Conservation (phyloP, 257 asterid species). For the Galeopsis tetrahit region DNA sequence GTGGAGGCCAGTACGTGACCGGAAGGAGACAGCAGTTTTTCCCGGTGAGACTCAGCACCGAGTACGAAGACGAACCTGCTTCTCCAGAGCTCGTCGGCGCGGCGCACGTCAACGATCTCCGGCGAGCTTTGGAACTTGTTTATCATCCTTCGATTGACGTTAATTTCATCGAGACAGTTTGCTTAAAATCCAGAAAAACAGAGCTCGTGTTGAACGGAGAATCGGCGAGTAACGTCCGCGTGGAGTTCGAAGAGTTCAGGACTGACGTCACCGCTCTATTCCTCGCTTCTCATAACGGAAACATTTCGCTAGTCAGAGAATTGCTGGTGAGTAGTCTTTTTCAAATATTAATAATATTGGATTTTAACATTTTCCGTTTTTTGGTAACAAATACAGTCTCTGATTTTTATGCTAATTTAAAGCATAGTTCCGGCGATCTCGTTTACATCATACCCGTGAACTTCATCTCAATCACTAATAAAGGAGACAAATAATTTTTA, state of each 20-base stretch:
- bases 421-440: background rate
- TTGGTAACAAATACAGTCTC: background rate
- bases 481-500: background rate
- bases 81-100: slow-evolving; percentile 69
- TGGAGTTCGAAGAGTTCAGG: slow-evolving; percentile 73
- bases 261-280: slow-evolving; percentile 78
- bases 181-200: slow-evolving; percentile 56
- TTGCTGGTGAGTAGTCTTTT: slow-evolving; percentile 53
- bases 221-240: slow-evolving; percentile 51
- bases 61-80: slow-evolving; percentile 42
- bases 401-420: slow-evolving; percentile 16
- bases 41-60: slow-evolving; percentile 40
- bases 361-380: background rate
- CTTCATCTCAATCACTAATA: background rate
- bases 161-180: slow-evolving; percentile 67
- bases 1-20: slow-evolving; percentile 34
- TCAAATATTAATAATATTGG: background rate
- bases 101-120: slow-evolving; percentile 54
- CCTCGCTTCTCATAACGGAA: slow-evolving; percentile 77
- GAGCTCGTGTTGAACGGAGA: slow-evolving; percentile 69
- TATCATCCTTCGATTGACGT: slow-evolving; percentile 56
- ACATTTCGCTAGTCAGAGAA: slow-evolving; percentile 53
- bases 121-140: slow-evolving; percentile 52
- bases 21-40: slow-evolving; percentile 37
- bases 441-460: background rate